These are phyloP conservation scores for Penicillium pulvis DNA, from an alignment of 495 filamentous ascomycete genomes.

Conservation along the genomic window DNA sequence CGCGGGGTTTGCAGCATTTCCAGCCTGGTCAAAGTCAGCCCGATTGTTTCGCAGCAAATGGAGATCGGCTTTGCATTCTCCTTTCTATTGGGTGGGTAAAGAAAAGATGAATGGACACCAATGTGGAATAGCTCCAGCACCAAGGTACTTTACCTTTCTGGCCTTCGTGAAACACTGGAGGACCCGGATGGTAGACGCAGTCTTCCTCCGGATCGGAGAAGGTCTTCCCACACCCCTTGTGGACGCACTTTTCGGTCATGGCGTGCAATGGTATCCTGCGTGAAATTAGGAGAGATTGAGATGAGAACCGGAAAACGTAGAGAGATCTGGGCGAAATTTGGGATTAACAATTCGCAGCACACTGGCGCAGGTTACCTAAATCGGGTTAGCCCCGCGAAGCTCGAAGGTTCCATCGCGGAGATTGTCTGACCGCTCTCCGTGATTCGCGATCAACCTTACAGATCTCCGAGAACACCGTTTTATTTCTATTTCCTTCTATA, in stretches of 20 bases:
- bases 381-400: constrained; percentile 44
- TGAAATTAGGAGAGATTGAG: constrained; percentile 1
- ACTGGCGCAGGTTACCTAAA: constrained; percentile 27
- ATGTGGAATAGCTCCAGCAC: constrained; percentile 25
- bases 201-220: constrained; percentile 83
- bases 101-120: not conserved
- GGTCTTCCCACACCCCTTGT: constrained; percentile 90
- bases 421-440: constrained; percentile 18
- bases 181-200: constrained; percentile 91
- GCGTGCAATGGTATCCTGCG: constrained; percentile 16
- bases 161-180: constrained; percentile 95
- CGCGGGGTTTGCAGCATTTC: constrained; percentile 99
- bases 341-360: constrained; percentile 8
- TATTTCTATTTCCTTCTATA: not conserved
- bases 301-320: not conserved
- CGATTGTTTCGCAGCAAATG: not conserved
- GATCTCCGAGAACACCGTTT: not conserved
- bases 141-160: constrained; percentile 82
- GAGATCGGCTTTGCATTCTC: not conserved
- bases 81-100: not conserved
- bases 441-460: not conserved
- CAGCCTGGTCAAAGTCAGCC: constrained; percentile 64
- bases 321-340: not conserved
- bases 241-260: constrained; percentile 92
- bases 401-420: constrained; percentile 50